Conservation (phyloP, 2,329 filamentous ascomycete species). For the Penicillium oxalicum region DNA sequence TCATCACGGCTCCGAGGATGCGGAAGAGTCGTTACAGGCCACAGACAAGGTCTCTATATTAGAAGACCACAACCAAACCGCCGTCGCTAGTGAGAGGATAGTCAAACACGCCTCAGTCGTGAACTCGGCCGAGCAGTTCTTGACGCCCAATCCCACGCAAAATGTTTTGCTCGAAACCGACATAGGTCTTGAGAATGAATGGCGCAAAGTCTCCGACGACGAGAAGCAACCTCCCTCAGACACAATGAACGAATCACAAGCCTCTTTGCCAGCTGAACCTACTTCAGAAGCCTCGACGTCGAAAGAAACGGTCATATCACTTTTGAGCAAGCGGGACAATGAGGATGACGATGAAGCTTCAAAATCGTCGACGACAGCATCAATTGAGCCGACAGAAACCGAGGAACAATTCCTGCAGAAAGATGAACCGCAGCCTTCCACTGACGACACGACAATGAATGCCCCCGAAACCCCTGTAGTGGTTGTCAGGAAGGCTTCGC, state of each 20-base stretch:
- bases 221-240: background rate
- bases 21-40: background rate
- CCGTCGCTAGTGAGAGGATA: background rate
- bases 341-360: background rate
- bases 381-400: background rate
- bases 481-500: slow-evolving; percentile 2
- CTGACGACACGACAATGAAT: background rate
- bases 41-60: background rate
- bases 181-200: background rate
- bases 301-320: too few species aligned
- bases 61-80: background rate
- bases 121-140: slow-evolving; percentile 4
- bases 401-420: background rate
- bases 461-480: slow-evolving; percentile 1
- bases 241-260: background rate
- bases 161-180: background rate
- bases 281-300: too few species aligned
- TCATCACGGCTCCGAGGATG: background rate
- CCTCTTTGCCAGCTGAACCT: background rate
- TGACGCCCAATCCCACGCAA: slow-evolving; percentile 23
- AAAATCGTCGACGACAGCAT: background rate
- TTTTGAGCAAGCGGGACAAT: background rate
- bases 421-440: background rate
- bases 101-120: background rate
- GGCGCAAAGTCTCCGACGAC: background rate